Conservation (phyloP, 768 basidiomycete genomes). For the Chalciporus piperatus region DNA sequence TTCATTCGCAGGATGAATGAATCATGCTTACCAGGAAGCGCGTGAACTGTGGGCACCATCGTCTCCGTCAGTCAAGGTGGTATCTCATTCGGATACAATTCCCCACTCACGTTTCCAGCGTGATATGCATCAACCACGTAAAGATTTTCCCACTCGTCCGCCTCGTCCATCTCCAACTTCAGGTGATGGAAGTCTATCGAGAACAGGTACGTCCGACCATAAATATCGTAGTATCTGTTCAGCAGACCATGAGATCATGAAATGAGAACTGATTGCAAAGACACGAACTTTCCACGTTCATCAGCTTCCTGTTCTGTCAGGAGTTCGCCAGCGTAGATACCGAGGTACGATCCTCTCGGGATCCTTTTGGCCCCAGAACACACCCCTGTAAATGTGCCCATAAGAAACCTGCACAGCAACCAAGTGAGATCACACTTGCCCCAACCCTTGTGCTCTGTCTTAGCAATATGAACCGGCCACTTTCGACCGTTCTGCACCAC, state of each 20-base stretch:
- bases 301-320: slow-evolving; percentile 68
- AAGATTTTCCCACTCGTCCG: slow-evolving; percentile 27
- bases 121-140: slow-evolving; percentile 87
- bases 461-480: slow-evolving; percentile 57
- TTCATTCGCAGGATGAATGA: background rate
- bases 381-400: slow-evolving; percentile 48
- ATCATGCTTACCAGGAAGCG: slow-evolving; percentile 62
- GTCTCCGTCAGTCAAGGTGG: background rate
- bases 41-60: slow-evolving; percentile 62
- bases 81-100: background rate
- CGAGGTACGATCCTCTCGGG: slow-evolving; percentile 66
- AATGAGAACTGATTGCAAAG: no score
- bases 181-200: slow-evolving; percentile 78
- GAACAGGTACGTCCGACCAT: slow-evolving; percentile 78
- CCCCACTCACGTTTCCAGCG: slow-evolving; percentile 67
- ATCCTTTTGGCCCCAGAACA: slow-evolving; percentile 67
- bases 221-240: slow-evolving; percentile 66
- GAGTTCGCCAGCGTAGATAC: slow-evolving; percentile 84
- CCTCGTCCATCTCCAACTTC: slow-evolving; percentile 29
- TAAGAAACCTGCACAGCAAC: background rate
- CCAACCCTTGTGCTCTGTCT: slow-evolving; percentile 83
- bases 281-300: slow-evolving; percentile 60
- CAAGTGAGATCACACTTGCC: slow-evolving; percentile 42
- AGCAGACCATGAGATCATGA: background rate
- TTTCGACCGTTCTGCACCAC: slow-evolving; percentile 82